These are phyloP conservation scores for Ilyonectria robusta DNA, from an alignment of 2,329 filamentous ascomycete genomes.

Conservation along the genomic window DNA sequence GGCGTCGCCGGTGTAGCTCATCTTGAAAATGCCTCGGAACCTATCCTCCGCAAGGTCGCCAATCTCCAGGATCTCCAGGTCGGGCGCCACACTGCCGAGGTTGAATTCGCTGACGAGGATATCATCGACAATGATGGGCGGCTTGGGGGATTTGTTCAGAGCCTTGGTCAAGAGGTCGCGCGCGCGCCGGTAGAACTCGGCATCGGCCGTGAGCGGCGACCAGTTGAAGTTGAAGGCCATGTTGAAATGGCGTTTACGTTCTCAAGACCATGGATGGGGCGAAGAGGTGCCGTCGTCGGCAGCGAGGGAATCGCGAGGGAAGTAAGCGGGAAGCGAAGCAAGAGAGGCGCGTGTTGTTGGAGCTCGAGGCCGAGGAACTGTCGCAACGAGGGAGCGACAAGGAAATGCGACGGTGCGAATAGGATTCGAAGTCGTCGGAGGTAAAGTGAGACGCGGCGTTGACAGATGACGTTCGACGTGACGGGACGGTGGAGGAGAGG, in stretches of 20 bases:
- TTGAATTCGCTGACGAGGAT: conserved; percentile 99
- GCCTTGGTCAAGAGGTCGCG: conserved; percentile 95
- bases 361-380: conserved; percentile 24
- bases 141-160: conserved; percentile 97
- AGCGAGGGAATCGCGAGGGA: conserved; percentile 33
- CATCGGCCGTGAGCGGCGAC: conserved; percentile 98
- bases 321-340: conserved; percentile 27
- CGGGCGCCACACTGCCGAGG: conserved; percentile 92
- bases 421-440: conserved; percentile 27
- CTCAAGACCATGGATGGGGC: conserved; percentile 53
- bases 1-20: conserved; percentile 97
- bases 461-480: conserved; percentile 17
- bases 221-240: conserved; percentile 99
- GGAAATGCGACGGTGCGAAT: conserved; percentile 26
- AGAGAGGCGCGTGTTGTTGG: conserved; percentile 34
- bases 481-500: conserved; percentile 22
- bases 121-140: conserved; percentile 99
- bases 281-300: conserved; percentile 44
- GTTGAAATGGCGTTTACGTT: conserved; percentile 63
- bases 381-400: conserved; percentile 32
- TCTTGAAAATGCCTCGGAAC: conserved; percentile 98
- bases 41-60: conserved; percentile 97
- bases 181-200: conserved; percentile 88
- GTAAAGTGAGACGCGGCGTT: conserved; percentile 14
- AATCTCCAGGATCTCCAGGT: conserved; percentile 97